phyloP scores from a whole-genome alignment of 257 asterid species.

The Perilla frutescens region DNA sequence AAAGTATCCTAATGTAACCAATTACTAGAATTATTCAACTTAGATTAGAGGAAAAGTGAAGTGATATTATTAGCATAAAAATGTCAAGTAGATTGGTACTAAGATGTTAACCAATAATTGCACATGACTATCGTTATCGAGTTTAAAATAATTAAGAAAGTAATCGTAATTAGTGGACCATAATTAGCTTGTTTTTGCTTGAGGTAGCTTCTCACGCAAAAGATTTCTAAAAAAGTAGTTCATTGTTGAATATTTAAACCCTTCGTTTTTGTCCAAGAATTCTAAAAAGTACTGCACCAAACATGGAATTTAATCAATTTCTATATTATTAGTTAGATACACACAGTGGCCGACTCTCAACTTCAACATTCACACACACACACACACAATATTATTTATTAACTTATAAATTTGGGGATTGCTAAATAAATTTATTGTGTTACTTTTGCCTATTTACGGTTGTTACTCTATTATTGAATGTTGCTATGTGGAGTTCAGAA shows the following conservation, averaged over 20 bases:
- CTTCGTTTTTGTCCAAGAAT: constrained; percentile 5
- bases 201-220: constrained; percentile 58
- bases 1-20: background rate
- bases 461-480: too few relatives aligned
- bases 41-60: background rate
- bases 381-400: too few relatives aligned
- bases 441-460: too few relatives aligned
- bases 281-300: constrained; percentile 32
- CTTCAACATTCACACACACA: too few relatives aligned
- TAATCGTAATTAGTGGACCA: constrained; percentile 39
- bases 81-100: background rate
- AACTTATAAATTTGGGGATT: too few relatives aligned
- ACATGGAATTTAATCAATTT: constrained; percentile 13
- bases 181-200: constrained; percentile 40
- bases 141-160: constrained; percentile 23
- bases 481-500: too few relatives aligned
- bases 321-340: constrained; percentile 12
- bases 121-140: constrained; percentile 35
- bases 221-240: constrained; percentile 36
- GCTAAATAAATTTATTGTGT: too few relatives aligned
- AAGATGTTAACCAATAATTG: constrained; percentile 33
- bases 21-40: background rate
- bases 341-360: background rate
- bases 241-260: constrained; percentile 28
- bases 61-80: background rate